phyloP scores from a whole-genome alignment of 2,329 filamentous ascomycete genomes.

The Pyricularia grisea region DNA sequence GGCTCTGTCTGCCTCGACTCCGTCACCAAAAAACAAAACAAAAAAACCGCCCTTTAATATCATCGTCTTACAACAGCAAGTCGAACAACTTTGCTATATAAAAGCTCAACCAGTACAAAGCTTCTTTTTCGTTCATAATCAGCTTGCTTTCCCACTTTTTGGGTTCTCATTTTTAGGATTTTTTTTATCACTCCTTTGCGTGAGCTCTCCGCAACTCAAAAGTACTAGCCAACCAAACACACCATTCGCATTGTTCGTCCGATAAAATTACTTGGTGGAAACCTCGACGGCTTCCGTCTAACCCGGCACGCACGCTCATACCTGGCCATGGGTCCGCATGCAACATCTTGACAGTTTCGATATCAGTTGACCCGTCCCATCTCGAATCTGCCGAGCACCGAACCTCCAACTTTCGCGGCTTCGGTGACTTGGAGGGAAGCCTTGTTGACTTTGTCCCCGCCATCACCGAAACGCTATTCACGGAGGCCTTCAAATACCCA shows the following conservation, averaged over 20 bases:
- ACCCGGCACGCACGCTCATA: not conserved
- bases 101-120: not conserved
- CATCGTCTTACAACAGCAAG: not conserved
- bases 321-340: not conserved
- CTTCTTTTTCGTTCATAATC: not conserved
- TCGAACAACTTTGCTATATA: not conserved
- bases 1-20: not conserved
- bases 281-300: not conserved
- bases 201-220: not conserved
- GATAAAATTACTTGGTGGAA: not conserved
- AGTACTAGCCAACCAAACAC: not conserved
- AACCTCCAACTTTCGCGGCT: not conserved
- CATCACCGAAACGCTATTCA: not conserved
- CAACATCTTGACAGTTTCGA: not conserved
- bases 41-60: not conserved
- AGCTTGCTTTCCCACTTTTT: not conserved
- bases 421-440: not conserved
- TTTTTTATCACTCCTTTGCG: not conserved
- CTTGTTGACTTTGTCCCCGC: not conserved
- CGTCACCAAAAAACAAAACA: too few species aligned
- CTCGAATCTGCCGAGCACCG: not conserved
- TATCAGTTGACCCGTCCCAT: not conserved
- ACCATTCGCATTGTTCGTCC: not conserved
- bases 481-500: not conserved
- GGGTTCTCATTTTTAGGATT: too few species aligned